Percentiles rank a stretch among this genome's conserved stretches.
Conservation (phyloP, 441 rosid species). For the Pelargonium australe region DNA sequence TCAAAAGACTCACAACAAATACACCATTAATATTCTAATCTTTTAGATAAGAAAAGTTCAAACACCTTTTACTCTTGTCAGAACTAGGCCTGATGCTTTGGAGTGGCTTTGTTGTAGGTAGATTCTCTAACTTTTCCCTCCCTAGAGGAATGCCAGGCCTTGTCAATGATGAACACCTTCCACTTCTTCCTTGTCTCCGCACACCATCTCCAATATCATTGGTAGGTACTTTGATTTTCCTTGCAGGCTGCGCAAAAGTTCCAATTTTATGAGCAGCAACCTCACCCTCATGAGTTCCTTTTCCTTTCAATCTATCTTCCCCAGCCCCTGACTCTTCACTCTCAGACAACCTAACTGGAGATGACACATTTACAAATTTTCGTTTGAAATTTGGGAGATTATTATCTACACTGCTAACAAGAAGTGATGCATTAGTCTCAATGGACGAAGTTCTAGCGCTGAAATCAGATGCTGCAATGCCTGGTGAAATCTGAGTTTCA, state of each 20-base stretch:
- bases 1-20: slow-evolving; percentile 2
- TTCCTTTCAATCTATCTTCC: slow-evolving; percentile 56
- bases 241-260: slow-evolving; percentile 33
- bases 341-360: slow-evolving; percentile 68
- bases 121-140: slow-evolving; percentile 60
- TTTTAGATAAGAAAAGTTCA: slow-evolving; percentile 9
- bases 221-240: slow-evolving; percentile 49
- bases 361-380: slow-evolving; percentile 59
- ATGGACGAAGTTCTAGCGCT: slow-evolving; percentile 46
- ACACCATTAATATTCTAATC: slow-evolving; percentile 5
- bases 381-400: slow-evolving; percentile 45
- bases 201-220: slow-evolving; percentile 63
- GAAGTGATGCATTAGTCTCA: slow-evolving; percentile 41
- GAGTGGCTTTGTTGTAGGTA: slow-evolving; percentile 44
- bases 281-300: slow-evolving; percentile 44
- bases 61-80: slow-evolving; percentile 58
- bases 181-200: slow-evolving; percentile 71
- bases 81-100: slow-evolving; percentile 45
- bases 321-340: slow-evolving; percentile 90
- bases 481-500: slow-evolving; percentile 52
- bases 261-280: slow-evolving; percentile 48
- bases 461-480: slow-evolving; percentile 52
- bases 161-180: slow-evolving; percentile 46
- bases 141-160: slow-evolving; percentile 40
- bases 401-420: slow-evolving; percentile 38